Evolutionary conservation across 2,329 filamentous ascomycete species (phyloP).

Genomic region (Trichoderma harzianum): DNA sequence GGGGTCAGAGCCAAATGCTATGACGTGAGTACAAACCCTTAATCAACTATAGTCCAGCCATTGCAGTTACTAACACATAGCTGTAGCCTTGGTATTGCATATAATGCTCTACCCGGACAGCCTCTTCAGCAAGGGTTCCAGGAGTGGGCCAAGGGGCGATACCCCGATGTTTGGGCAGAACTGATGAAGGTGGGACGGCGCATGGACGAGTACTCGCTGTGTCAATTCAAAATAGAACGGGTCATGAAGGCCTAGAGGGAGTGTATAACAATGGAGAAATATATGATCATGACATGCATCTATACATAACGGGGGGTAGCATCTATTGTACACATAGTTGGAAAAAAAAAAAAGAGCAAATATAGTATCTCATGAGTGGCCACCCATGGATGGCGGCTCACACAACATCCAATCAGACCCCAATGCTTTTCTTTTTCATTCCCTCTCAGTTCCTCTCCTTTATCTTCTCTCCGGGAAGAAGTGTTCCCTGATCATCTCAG

Average conservation of each 20-base stretch:
- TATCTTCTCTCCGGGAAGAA: conserved; percentile 30
- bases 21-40: conserved; percentile 58
- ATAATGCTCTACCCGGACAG: conserved; percentile 67
- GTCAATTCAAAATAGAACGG: conserved; percentile 49
- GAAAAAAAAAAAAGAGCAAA: not conserved
- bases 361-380: not conserved
- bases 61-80: conserved; percentile 19
- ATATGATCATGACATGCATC: conserved; percentile 28
- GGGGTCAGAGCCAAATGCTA: conserved; percentile 63
- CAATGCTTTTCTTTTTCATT: not conserved
- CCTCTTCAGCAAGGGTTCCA: conserved; percentile 67
- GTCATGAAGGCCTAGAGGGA: conserved; percentile 45
- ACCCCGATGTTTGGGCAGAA: conserved; percentile 66
- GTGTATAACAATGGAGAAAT: conserved; percentile 30
- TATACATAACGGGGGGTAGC: conserved; percentile 32
- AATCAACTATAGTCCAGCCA: not conserved
- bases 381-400: not conserved
- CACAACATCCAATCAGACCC: not conserved
- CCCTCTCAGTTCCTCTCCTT: not conserved
- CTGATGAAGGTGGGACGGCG: conserved; percentile 54
- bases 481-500: conserved; percentile 63
- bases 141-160: conserved; percentile 66
- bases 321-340: conserved; percentile 36
- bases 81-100: conserved; percentile 68
- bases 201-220: conserved; percentile 42